Conservation (phyloP, 345 rosid species). For the Psidium guajava region DNA sequence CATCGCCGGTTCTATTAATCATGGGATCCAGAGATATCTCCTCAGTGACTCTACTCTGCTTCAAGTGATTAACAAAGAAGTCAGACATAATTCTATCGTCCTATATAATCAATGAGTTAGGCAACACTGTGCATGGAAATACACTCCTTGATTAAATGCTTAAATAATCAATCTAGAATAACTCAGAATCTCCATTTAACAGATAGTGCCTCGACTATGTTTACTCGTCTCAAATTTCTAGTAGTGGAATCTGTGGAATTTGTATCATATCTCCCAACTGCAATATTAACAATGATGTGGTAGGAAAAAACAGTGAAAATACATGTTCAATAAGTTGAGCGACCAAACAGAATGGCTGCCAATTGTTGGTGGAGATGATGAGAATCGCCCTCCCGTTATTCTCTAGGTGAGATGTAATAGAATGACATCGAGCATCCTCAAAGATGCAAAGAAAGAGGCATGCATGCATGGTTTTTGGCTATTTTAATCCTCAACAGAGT, state of each 20-base stretch:
- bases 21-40: conserved; percentile 59
- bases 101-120: background rate
- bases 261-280: background rate
- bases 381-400: background rate
- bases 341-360: background rate
- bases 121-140: background rate
- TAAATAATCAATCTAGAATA: background rate
- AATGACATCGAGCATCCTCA: background rate
- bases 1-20: conserved; percentile 63
- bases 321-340: background rate
- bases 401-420: background rate
- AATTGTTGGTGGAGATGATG: background rate
- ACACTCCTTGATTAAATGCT: no score
- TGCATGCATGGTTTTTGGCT: background rate
- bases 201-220: background rate
- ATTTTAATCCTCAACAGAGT: background rate
- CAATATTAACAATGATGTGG: background rate
- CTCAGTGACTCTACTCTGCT: conserved; percentile 67
- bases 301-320: background rate
- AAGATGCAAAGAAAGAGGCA: background rate
- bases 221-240: background rate
- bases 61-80: background rate
- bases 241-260: background rate
- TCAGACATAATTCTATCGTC: background rate
- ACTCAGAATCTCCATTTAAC: background rate